These are phyloP conservation scores for Psophocarpus tetragonolobus DNA, from an alignment of 306 rosid genomes.

Conservation along the genomic window DNA sequence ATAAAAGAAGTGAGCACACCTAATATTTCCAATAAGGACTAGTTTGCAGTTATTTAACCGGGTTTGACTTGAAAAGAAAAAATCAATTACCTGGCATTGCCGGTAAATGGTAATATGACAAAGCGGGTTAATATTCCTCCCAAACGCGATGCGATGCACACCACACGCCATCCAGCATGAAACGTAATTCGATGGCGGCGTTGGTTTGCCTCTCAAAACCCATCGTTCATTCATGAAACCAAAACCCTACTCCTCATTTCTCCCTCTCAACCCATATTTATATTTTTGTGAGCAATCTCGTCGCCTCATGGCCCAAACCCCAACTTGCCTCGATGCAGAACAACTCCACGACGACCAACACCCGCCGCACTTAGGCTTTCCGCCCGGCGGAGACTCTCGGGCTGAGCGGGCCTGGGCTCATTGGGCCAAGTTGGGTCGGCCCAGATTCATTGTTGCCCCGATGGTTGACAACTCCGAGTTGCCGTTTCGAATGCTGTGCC, in stretches of 20 bases:
- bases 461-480: conserved; percentile 98
- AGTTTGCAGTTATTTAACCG: no score
- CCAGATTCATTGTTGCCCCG: conserved; percentile 85
- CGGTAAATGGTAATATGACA: no score
- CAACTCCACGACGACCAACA: conserved; percentile 41
- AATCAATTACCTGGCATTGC: background rate
- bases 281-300: background rate
- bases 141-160: background rate
- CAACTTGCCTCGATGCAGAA: conserved; percentile 26
- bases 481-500: conserved; percentile 88
- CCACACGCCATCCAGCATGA: background rate
- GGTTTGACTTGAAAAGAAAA: no score
- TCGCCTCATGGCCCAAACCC: conserved; percentile 23
- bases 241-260: conserved; percentile 39
- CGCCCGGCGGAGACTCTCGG: conserved; percentile 49
- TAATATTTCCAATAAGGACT: no score
- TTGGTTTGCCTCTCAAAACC: conserved; percentile 42
- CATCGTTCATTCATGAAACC: conserved; percentile 60
- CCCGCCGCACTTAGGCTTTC: conserved; percentile 30
- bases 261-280: conserved; percentile 20
- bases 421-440: conserved; percentile 83
- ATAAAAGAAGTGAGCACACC: no score
- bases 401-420: conserved; percentile 84
- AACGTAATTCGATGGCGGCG: conserved; percentile 37
- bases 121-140: no score